Evolutionary conservation across 768 basidiomycete genomes (phyloP).

Genomic region (Boletus tomentosulus): DNA sequence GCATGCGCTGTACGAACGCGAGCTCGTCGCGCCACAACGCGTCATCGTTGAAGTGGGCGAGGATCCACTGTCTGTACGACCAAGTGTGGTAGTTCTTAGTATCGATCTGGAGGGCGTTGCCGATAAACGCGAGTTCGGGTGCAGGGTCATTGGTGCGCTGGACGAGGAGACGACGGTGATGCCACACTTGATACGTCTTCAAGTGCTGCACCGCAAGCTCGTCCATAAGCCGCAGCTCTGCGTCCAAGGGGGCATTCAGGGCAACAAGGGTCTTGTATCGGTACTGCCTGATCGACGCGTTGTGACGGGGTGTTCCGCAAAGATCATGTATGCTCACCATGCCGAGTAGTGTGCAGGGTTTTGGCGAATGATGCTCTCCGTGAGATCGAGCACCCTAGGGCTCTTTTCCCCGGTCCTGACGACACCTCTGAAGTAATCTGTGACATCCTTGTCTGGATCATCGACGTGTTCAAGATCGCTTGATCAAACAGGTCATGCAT

Average conservation of each 20-base stretch:
- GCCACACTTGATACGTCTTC: conserved; percentile 99
- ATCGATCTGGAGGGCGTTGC: conserved; percentile 66
- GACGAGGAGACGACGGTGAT: conserved; percentile 77
- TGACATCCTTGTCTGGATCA: conserved; percentile 80
- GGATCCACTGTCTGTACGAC: conserved; percentile 95
- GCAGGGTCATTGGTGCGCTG: conserved; percentile 46
- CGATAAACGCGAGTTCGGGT: conserved; percentile 80
- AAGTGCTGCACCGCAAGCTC: conserved; percentile 76
- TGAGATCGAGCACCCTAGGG: conserved; percentile 76
- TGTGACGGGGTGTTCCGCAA: neutral
- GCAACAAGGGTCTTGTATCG: conserved; percentile 82
- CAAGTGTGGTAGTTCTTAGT: conserved; percentile 99
- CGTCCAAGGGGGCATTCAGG: conserved; percentile 61
- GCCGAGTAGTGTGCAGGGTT: conserved; percentile 98
- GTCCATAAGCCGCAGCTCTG: conserved; percentile 83
- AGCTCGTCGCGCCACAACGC: conserved; percentile 73
- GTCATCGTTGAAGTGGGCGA: conserved; percentile 75
- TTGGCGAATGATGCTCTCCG: conserved; percentile 80
- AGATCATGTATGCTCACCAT: conserved; percentile 53
- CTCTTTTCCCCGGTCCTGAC: conserved; percentile 76
- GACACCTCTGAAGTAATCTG: conserved; percentile 87
- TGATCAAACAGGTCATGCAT: conserved; percentile 1
- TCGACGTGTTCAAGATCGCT: conserved; percentile 4
- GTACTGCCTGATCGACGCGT: conserved; percentile 69
- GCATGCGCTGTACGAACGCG: conserved; percentile 66